Conservation (phyloP, 495 filamentous ascomycete genomes). For the Apodospora peruviana region DNA sequence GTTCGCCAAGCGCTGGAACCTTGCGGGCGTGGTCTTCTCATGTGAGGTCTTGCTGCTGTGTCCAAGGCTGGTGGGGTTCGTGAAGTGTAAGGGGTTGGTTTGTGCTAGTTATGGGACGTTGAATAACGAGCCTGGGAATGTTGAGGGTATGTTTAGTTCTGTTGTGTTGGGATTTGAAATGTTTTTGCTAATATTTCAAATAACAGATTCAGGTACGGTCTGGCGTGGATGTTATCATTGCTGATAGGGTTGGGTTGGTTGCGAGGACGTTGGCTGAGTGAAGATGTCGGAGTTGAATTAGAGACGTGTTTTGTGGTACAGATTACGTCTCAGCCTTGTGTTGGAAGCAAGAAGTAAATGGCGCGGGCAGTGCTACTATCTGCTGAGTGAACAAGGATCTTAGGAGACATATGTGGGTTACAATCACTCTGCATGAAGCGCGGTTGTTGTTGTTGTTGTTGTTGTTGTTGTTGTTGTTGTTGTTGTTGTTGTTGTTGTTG, state of each 20-base stretch:
- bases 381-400: no score
- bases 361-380: no score
- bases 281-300: no score
- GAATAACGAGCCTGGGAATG: conserved; percentile 28
- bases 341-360: no score
- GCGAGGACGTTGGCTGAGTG: background rate
- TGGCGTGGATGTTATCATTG: conserved; percentile 17
- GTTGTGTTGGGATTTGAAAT: background rate
- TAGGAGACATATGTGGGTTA: no score
- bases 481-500: no score
- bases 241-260: background rate
- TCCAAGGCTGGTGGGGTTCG: conserved; percentile 27
- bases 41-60: conserved; percentile 30
- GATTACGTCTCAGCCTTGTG: no score
- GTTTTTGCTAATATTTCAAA: conserved; percentile 16
- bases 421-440: no score
- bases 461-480: no score
- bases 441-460: no score
- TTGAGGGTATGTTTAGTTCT: conserved; percentile 14
- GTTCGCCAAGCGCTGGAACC: conserved; percentile 32
- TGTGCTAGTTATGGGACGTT: conserved; percentile 26
- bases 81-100: conserved; percentile 25
- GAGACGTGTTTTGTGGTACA: no score
- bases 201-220: conserved; percentile 37
- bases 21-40: conserved; percentile 30